These are phyloP conservation scores for Sphaerulina vaccinii DNA, from an alignment of 2,329 filamentous ascomycete genomes.

Conservation along the genomic window DNA sequence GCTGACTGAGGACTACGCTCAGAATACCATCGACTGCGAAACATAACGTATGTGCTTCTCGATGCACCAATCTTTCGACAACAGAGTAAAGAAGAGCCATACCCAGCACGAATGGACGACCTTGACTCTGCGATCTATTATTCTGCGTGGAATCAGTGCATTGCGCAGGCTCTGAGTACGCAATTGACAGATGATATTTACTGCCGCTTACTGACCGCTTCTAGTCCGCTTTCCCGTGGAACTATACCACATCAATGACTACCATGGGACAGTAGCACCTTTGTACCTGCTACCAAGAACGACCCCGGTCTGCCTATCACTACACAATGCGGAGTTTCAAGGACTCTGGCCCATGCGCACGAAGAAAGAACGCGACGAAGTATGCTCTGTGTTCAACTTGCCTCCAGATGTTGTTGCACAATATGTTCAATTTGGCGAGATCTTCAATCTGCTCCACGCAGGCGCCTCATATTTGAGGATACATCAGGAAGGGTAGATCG, in stretches of 20 bases:
- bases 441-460: conserved; percentile 65
- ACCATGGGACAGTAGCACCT: conserved; percentile 61
- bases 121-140: conserved; percentile 65
- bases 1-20: neutral
- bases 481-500: conserved; percentile 56
- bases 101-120: conserved; percentile 66
- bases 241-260: conserved; percentile 64
- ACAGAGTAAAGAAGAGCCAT: conserved; percentile 61
- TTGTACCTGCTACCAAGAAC: conserved; percentile 62
- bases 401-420: conserved; percentile 54
- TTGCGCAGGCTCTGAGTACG: conserved; percentile 56
- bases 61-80: conserved; percentile 65
- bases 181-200: neutral
- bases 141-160: conserved; percentile 67
- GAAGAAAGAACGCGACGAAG: conserved; percentile 58
- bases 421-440: conserved; percentile 65
- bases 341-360: conserved; percentile 66
- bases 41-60: conserved; percentile 65
- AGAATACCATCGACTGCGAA: conserved; percentile 59
- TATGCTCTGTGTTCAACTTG: conserved; percentile 63
- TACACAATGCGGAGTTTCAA: conserved; percentile 68
- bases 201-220: neutral
- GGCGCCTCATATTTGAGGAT: conserved; percentile 62
- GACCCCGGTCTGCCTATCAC: conserved; percentile 60
- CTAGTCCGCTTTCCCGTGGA: conserved; percentile 42